A percentile compares a stretch with the other conserved stretches of the same genome.
These are phyloP conservation scores for Leishmania tarentolae DNA, from an alignment of 208 protist genomes.

Conservation along the genomic window DNA sequence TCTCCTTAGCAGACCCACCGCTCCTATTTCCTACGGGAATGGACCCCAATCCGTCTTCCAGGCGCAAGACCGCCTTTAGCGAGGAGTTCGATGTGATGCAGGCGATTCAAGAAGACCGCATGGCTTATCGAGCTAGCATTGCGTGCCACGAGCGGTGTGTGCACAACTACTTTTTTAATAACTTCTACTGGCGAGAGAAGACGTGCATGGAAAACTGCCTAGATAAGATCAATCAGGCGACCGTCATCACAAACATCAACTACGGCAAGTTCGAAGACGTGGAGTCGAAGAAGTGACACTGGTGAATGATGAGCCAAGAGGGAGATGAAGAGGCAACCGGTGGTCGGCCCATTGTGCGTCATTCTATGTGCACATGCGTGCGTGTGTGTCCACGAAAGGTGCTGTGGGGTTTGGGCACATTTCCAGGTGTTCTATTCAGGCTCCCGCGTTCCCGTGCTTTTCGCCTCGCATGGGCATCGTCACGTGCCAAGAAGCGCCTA, in stretches of 20 bases:
- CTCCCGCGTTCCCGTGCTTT: background rate
- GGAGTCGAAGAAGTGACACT: slow-evolving; percentile 27
- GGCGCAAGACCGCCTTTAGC: slow-evolving; percentile 58
- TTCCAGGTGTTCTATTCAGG: background rate
- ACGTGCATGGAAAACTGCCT: slow-evolving; percentile 90
- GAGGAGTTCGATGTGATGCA: slow-evolving; percentile 87
- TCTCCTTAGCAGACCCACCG: background rate
- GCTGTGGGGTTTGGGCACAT: background rate
- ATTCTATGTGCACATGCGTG: background rate
- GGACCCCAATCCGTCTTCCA: slow-evolving; percentile 28
- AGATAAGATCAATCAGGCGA: slow-evolving; percentile 84
- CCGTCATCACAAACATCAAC: slow-evolving; percentile 87
- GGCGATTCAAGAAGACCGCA: slow-evolving; percentile 88
- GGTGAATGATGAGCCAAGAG: background rate
- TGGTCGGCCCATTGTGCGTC: background rate
- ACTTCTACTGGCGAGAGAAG: slow-evolving; percentile 77
- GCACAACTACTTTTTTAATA: slow-evolving; percentile 75
- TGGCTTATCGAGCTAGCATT: slow-evolving; percentile 72
- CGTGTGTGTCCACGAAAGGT: background rate
- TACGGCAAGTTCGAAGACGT: slow-evolving; percentile 81
- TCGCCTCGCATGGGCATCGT: too few relatives aligned
- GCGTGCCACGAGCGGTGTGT: slow-evolving; percentile 86
- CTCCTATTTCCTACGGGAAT: slow-evolving; percentile 6
- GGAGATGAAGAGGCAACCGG: background rate
- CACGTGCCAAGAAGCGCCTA: too few relatives aligned